phyloP scores from a whole-genome alignment of 768 basidiomycete species.

The Strobilomyces confusus region DNA sequence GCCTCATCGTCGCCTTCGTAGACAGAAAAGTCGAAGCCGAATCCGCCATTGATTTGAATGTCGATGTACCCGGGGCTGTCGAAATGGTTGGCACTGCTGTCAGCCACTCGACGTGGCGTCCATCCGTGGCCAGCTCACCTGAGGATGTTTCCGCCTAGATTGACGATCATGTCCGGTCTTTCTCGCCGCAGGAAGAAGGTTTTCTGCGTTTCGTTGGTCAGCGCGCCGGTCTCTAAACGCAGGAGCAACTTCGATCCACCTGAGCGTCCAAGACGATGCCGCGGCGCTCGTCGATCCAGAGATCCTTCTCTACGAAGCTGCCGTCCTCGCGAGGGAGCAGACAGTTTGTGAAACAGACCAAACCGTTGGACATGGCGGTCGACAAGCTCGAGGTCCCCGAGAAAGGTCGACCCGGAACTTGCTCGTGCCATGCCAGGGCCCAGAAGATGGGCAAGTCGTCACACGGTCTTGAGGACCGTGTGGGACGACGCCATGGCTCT shows the following conservation, averaged over 20 bases:
- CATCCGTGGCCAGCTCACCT: conserved; percentile 40
- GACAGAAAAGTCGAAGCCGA: conserved; percentile 83
- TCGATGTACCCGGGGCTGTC: conserved; percentile 80
- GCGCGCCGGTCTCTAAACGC: not conserved
- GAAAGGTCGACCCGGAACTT: not conserved
- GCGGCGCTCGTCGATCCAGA: conserved; percentile 75
- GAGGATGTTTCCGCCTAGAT: conserved; percentile 74
- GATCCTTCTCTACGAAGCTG: conserved; percentile 62
- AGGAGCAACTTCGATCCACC: conserved; percentile 35
- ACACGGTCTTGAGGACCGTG: conserved; percentile 8
- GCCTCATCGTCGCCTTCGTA: conserved; percentile 66
- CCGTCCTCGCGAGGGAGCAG: conserved; percentile 78
- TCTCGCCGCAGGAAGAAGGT: conserved; percentile 63
- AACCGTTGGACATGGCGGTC: conserved; percentile 44
- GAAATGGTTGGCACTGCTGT: conserved; percentile 7
- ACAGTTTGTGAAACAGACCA: conserved; percentile 88
- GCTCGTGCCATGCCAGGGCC: not conserved
- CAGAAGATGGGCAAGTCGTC: conserved; percentile 6
- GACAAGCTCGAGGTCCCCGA: conserved; percentile 7
- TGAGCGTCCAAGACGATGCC: conserved; percentile 77
- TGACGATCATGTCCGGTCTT: conserved; percentile 59
- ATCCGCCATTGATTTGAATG: conserved; percentile 88
- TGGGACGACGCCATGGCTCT: not conserved
- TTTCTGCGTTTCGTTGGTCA: conserved; percentile 37
- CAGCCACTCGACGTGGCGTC: conserved; percentile 3